Evolutionary conservation across 2,329 filamentous ascomycete species (phyloP), one percentile per base, ranked within the genome.

Genomic region (Aureobasidium namibiae): DNA sequence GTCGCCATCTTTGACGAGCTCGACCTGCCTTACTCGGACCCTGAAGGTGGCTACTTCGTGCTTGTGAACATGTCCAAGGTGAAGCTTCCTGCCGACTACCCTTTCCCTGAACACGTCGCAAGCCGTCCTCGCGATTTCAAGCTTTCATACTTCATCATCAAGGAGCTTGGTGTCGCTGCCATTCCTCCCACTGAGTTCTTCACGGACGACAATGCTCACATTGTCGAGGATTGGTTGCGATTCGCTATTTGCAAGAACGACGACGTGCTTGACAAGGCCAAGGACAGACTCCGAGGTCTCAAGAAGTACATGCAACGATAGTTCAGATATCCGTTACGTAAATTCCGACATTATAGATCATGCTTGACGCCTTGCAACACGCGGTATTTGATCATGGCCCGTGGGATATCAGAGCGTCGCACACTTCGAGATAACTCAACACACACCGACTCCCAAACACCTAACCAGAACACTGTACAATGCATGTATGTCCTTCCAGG

Each of bases 111-210:
- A 1, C 90, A 96, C 70, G 92, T 99, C 36, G 89, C 88, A 14
- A 85, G 80, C 68, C 83, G 94, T 1, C 90, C 94, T 24, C 81
- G 94, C 31, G 94, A 99, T 72, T 99, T 97, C 76, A 90, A 95
- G 79, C 82, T 99, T 48, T 84, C 86, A 36, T 99, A 92, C 92
- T 97, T 97, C 76, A 76, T 96, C 67, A 99, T 99, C 74, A 92
- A 92, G 72, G 92, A 99, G 77, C 79, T 99, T 21, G 94, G 94
- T 10, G 90, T 99, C 29, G 94, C 94, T 2, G 92, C 92, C 9
- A 96, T 99, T 63, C 94, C 94, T 18, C 94, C 94, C 0, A 96
- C 92, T 0, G 94, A 99, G 74, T 99, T 99, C 74, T 97, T 96
- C 72, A 96, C 92, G 0, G 86, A 90, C 18, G 76, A 74, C 44